A percentile compares a stretch with the other conserved stretches of the same genome.
These are phyloP conservation scores for Pulveroboletus ravenelii DNA, from an alignment of 768 basidiomycete genomes.

Conservation along the genomic window DNA sequence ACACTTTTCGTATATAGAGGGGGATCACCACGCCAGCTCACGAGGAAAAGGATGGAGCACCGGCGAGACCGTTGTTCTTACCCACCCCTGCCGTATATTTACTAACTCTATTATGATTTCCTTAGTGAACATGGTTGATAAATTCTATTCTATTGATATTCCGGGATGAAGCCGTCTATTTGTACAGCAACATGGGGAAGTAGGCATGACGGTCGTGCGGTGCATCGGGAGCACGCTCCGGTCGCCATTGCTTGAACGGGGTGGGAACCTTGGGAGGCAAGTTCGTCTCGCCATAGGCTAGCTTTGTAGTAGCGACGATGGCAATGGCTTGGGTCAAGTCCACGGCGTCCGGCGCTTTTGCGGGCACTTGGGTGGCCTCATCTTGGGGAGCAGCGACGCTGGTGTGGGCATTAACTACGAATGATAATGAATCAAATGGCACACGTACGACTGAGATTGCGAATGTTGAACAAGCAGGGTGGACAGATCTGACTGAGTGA, in stretches of 20 bases:
- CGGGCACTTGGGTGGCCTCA: slow-evolving; percentile 42
- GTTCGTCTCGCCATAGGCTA: slow-evolving; percentile 55
- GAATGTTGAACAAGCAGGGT: slow-evolving; percentile 79
- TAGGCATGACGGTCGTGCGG: slow-evolving; percentile 80
- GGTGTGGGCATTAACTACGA: slow-evolving; percentile 9
- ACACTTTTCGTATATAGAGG: no score
- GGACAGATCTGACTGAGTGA: slow-evolving; percentile 82
- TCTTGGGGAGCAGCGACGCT: slow-evolving; percentile 53
- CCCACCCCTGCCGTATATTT: background rate
- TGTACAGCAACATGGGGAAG: slow-evolving; percentile 77
- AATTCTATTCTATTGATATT: slow-evolving; percentile 23
- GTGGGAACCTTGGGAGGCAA: slow-evolving; percentile 74
- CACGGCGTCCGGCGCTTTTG: slow-evolving; percentile 39
- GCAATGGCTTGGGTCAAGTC: slow-evolving; percentile 73
- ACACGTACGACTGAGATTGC: slow-evolving; percentile 54
- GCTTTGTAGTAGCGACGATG: slow-evolving; percentile 50
- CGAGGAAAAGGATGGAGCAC: no score
- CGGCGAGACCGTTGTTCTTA: no score
- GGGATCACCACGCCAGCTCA: no score
- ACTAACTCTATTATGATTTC: background rate
- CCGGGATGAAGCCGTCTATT: slow-evolving; percentile 23
- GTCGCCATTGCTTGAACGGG: slow-evolving; percentile 68
- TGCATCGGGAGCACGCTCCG: slow-evolving; percentile 65
- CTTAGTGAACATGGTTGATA: slow-evolving; percentile 25
- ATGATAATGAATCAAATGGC: background rate